Evolutionary conservation across 495 filamentous ascomycete genomes (phyloP).

Genomic region (Apodospora peruviana): DNA sequence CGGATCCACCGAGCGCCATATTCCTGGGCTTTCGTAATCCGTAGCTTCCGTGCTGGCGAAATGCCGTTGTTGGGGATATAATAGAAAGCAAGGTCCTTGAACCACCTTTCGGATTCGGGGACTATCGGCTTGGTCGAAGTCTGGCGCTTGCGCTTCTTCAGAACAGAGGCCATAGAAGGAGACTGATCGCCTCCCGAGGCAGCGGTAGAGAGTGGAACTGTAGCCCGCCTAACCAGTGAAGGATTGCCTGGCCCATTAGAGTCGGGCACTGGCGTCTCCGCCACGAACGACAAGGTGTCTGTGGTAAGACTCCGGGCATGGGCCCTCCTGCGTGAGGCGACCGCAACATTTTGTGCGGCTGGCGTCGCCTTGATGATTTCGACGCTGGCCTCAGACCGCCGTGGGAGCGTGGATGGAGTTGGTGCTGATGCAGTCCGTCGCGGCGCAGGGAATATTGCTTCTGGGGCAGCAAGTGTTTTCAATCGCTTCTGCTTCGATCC

Average conservation of each 20-base stretch:
- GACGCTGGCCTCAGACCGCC: background rate
- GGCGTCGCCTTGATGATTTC: slow-evolving; percentile 20
- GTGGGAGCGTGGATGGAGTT: slow-evolving; percentile 2
- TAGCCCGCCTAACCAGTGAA: slow-evolving; percentile 16
- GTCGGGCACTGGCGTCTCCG: slow-evolving; percentile 20
- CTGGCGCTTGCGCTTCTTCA: slow-evolving; percentile 48
- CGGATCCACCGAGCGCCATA: slow-evolving; percentile 59
- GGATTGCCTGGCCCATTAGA: slow-evolving; percentile 5
- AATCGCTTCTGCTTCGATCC: slow-evolving; percentile 4
- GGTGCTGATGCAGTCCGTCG: slow-evolving; percentile 14
- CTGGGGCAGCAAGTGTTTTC: background rate
- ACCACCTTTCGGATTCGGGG: slow-evolving; percentile 58
- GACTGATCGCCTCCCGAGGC: slow-evolving; percentile 12
- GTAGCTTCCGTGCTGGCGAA: slow-evolving; percentile 55
- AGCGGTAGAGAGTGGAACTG: slow-evolving; percentile 11
- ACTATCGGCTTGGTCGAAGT: slow-evolving; percentile 29
- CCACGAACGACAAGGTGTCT: slow-evolving; percentile 9
- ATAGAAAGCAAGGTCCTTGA: slow-evolving; percentile 60
- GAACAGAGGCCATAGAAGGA: slow-evolving; percentile 13
- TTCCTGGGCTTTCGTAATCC: slow-evolving; percentile 69
- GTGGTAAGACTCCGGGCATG: background rate
- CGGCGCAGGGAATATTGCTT: background rate
- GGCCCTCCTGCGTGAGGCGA: background rate
- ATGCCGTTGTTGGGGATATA: slow-evolving; percentile 81
- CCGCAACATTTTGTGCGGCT: background rate